phyloP scores from a whole-genome alignment of 2,329 filamentous ascomycete genomes.

The Fusarium humuli region DNA sequence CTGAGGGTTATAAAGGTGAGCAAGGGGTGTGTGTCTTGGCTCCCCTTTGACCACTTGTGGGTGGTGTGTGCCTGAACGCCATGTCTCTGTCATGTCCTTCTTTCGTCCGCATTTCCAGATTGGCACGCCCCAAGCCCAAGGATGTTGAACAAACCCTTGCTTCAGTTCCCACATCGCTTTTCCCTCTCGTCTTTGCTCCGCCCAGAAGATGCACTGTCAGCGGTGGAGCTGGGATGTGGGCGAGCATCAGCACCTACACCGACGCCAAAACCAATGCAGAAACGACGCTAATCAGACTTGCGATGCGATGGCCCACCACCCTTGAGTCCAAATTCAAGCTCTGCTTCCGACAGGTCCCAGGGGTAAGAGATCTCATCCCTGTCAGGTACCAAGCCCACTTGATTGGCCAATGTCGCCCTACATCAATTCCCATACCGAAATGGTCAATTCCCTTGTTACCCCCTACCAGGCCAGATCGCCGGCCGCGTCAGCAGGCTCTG shows the following conservation, averaged over 20 bases:
- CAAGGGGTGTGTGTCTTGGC: conserved; percentile 43
- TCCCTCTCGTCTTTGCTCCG: not conserved
- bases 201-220: conserved; percentile 19
- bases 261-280: conserved; percentile 35
- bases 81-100: conserved; percentile 35
- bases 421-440: conserved; percentile 8
- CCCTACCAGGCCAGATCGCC: conserved; percentile 32
- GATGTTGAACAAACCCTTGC: conserved; percentile 27
- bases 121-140: conserved; percentile 26
- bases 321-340: conserved; percentile 36
- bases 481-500: conserved; percentile 39
- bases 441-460: conserved; percentile 18
- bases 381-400: conserved; percentile 39
- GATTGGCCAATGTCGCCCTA: conserved; percentile 36
- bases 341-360: conserved; percentile 26
- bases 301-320: conserved; percentile 32
- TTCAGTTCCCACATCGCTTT: conserved; percentile 23
- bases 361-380: conserved; percentile 31
- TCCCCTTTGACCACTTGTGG: conserved; percentile 16
- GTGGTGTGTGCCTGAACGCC: conserved; percentile 28
- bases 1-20: conserved; percentile 46
- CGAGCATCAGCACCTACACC: conserved; percentile 29
- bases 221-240: conserved; percentile 37
- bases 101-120: conserved; percentile 22
- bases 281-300: conserved; percentile 21